Base-by-base conservation (phyloP, 2,329 filamentous ascomycete genomes). In the Aspergillus pseudoviridinutans region DNA sequence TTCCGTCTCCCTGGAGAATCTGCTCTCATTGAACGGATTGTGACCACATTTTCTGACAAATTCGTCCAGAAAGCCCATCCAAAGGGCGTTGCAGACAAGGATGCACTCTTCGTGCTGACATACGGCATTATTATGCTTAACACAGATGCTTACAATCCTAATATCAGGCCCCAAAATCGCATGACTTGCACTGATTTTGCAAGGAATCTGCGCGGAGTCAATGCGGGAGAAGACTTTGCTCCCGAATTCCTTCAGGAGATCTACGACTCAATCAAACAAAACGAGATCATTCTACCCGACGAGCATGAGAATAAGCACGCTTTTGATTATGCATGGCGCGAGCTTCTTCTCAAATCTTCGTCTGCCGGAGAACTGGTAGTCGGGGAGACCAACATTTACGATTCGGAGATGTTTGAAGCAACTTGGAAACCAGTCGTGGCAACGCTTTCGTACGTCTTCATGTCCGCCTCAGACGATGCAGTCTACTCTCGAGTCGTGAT, bases 61-160 rank as follows among this genome's bases (percentile, higher is more conserved):
- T 99, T 96, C 72, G 89, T 88, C 71, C 78, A 83, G 8, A 85
- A 84, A 58, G 85, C 84, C 5, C 82, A 85, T 27, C 88, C 90
- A 0, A 84, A 89, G 54, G 89, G 87, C 24, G 87, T 97, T 61
- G 89, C 87, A 6, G 87, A 96, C 68, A 89, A 90, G 66, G 94
- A 99, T 72, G 87, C 92, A 7, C 87, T 94, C 24, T 99, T 90
- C 68, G 86, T 99, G 50, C 80, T 99, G 53, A 93, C 90, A 0
- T 99, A 99, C 71, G 94, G 92, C 41, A 95, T 97, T 68, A 96
- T 99, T 73, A 92, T 99, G 85, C 80, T 99, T 56, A 99, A 99
- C 70, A 97, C 93, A 1, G 94, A 99, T 70, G 89, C 95, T 67
- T 94, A 97, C 74, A 99, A 96, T 68, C 92, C 92, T 0, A 97